phyloP scores from a whole-genome alignment of 345 rosid genomes.

The Erysimum cheiranthoides region DNA sequence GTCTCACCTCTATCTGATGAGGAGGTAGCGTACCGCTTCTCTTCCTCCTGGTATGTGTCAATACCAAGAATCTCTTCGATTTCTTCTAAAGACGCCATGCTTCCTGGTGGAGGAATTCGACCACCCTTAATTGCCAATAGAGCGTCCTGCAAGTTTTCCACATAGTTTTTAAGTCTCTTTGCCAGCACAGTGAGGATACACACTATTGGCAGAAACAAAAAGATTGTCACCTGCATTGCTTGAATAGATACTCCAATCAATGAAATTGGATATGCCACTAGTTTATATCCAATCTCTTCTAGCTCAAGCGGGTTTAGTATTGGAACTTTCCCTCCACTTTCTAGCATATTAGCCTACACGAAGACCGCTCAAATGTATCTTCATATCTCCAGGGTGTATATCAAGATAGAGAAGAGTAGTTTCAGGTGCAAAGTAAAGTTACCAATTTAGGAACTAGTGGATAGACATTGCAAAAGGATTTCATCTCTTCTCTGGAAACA shows the following conservation, averaged over 20 bases:
- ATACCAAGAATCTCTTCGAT: conserved; percentile 79
- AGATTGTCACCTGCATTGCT: conserved; percentile 81
- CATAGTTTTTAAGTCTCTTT: conserved; percentile 24
- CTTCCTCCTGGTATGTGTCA: conserved; percentile 78
- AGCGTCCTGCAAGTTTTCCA: conserved; percentile 62
- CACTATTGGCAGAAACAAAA: not conserved
- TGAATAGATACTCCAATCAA: conserved; percentile 83
- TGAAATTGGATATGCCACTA: conserved; percentile 84
- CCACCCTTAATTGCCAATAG: conserved; percentile 84
- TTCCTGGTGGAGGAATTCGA: conserved; percentile 89
- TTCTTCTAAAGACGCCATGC: conserved; percentile 84
- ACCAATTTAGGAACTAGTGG: conserved; percentile 91
- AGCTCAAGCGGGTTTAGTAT: conserved; percentile 76
- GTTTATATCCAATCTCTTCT: conserved; percentile 84
- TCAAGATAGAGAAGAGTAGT: not conserved
- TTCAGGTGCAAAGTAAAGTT: not conserved
- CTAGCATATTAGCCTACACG: conserved; percentile 81
- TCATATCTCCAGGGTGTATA: not conserved
- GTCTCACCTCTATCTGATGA: conserved; percentile 61
- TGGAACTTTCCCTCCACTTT: conserved; percentile 90
- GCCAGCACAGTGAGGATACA: conserved; percentile 5
- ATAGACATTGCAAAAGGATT: conserved; percentile 80
- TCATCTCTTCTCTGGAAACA: conserved; percentile 90
- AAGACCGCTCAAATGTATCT: conserved; percentile 25
- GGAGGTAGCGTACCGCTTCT: conserved; percentile 59